Percentiles rank a stretch among this genome's conserved stretches.
These are phyloP conservation scores for Alternaria atra DNA, from an alignment of 2,329 filamentous ascomycete genomes.

Conservation along the genomic window DNA sequence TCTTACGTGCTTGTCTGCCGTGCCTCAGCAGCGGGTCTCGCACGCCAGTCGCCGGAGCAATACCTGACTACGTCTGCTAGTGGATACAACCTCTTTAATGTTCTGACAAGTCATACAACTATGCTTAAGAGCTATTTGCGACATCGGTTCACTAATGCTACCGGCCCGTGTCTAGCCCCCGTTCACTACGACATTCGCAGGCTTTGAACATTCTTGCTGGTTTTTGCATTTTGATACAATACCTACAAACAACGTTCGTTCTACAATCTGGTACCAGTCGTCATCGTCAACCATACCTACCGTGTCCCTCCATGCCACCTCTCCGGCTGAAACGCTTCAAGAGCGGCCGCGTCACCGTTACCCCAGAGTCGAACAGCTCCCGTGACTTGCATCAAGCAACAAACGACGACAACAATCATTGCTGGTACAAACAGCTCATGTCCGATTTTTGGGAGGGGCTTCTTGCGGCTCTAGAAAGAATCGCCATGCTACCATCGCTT, in stretches of 20 bases:
- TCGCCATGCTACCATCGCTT: constrained; percentile 53
- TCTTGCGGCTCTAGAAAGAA: constrained; percentile 48
- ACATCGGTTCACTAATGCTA: constrained; percentile 49
- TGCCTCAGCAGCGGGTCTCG: constrained; percentile 36
- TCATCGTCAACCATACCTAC: constrained; percentile 32
- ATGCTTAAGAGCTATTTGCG: constrained; percentile 51
- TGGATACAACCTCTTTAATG: constrained; percentile 52
- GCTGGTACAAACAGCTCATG: constrained; percentile 49
- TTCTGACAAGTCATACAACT: constrained; percentile 50
- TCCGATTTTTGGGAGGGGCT: constrained; percentile 53
- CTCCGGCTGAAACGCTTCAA: constrained; percentile 48
- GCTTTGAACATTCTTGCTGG: constrained; percentile 25
- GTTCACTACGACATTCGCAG: constrained; percentile 40
- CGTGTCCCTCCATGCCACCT: constrained; percentile 43
- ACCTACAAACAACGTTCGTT: constrained; percentile 35
- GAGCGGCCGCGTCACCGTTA: constrained; percentile 46
- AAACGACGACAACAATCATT: constrained; percentile 27
- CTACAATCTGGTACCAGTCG: constrained; percentile 38
- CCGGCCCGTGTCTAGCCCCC: constrained; percentile 45
- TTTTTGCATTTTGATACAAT: constrained; percentile 34
- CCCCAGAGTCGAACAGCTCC: constrained; percentile 34
- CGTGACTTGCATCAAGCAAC: constrained; percentile 29
- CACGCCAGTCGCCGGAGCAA: constrained; percentile 40
- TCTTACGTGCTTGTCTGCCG: constrained; percentile 43
- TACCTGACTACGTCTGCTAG: constrained; percentile 45